A percentile compares a stretch with the other conserved stretches of the same genome.
Evolutionary conservation across 306 rosid genomes (phyloP).

Genomic region (Lathyrus tuberosus): DNA sequence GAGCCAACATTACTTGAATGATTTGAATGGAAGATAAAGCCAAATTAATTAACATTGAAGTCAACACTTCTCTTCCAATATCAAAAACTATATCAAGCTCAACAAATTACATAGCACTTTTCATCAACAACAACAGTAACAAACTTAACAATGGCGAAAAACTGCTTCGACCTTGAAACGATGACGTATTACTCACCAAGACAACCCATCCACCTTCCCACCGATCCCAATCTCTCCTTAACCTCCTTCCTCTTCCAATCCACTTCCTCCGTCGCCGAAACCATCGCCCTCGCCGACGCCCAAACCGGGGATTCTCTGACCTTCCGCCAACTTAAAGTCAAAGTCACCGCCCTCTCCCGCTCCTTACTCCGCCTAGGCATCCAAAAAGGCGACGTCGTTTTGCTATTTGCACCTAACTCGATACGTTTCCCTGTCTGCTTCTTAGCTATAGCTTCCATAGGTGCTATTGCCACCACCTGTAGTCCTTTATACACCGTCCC

Average conservation of each 20-base stretch:
- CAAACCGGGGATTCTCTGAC: conserved; percentile 43
- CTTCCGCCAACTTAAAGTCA: conserved; percentile 47
- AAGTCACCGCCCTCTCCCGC: conserved; percentile 39
- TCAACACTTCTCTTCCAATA: background rate
- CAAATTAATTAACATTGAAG: background rate
- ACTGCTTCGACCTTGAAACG: conserved; percentile 42
- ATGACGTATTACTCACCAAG: conserved; percentile 45
- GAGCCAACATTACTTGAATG: background rate
- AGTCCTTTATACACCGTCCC: conserved; percentile 37
- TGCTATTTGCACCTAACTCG: conserved; percentile 44
- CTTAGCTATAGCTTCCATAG: conserved; percentile 21
- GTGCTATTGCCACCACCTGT: conserved; percentile 42
- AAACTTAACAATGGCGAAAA: conserved; percentile 40
- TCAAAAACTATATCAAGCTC: background rate
- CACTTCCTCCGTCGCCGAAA: conserved; percentile 37
- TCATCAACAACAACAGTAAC: no score
- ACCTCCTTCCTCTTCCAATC: conserved; percentile 55
- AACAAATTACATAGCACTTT: background rate
- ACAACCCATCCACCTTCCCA: conserved; percentile 49
- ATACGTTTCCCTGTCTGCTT: conserved; percentile 24
- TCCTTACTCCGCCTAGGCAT: conserved; percentile 32
- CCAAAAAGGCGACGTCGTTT: conserved; percentile 40
- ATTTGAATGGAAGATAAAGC: background rate
- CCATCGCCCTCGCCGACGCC: conserved; percentile 46
- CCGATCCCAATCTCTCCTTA: conserved; percentile 47